These are phyloP conservation scores for Albifimbria verrucaria DNA, from an alignment of 2,329 filamentous ascomycete species.

Conservation along the genomic window DNA sequence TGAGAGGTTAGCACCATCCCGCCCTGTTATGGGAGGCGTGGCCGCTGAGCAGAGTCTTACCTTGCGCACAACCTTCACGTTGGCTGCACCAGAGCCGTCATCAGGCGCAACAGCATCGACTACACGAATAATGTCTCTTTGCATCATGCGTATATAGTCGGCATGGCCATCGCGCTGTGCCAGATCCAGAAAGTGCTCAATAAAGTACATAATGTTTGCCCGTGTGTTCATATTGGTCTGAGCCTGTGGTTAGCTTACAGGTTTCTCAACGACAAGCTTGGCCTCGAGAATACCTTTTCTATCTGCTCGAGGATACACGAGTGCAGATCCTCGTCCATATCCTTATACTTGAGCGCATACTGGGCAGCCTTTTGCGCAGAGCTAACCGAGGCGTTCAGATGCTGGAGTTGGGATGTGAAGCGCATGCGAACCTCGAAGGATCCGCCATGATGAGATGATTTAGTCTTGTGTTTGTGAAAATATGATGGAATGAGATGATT, in stretches of 20 bases:
- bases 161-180: constrained; percentile 71
- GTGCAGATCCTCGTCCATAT: constrained; percentile 96
- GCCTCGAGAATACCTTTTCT: constrained; percentile 57
- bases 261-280: not conserved
- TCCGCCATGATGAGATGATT: constrained; percentile 53
- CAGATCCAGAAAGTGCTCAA: constrained; percentile 90
- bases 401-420: constrained; percentile 86
- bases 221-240: constrained; percentile 94
- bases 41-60: constrained; percentile 40
- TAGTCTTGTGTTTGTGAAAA: no score
- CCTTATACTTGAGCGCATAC: constrained; percentile 89
- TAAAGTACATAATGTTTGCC: constrained; percentile 99
- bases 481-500: no score
- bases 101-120: constrained; percentile 89
- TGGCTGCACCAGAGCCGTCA: constrained; percentile 83
- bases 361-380: constrained; percentile 90
- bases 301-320: constrained; percentile 96
- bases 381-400: constrained; percentile 85
- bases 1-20: constrained; percentile 11
- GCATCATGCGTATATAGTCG: constrained; percentile 90
- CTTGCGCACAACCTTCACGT: constrained; percentile 86
- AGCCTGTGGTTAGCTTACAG: constrained; percentile 3
- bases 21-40: constrained; percentile 2
- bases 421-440: constrained; percentile 96
- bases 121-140: constrained; percentile 85